phyloP scores from a whole-genome alignment of 2,329 filamentous ascomycete genomes.

The Diaporthe ilicicola region DNA sequence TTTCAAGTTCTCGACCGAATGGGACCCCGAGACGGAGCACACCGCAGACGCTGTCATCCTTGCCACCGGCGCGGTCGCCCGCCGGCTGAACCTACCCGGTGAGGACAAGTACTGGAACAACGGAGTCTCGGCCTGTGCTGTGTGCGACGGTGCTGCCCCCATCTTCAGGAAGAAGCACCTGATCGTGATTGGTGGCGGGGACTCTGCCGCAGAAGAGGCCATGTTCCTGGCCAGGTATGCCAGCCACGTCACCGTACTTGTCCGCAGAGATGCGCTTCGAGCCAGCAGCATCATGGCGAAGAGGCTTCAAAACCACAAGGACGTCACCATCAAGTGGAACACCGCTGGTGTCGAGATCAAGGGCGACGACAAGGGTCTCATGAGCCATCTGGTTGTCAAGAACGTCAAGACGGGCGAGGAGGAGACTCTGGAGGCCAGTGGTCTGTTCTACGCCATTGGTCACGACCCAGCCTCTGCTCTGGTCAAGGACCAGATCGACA shows the following conservation, averaged over 20 bases:
- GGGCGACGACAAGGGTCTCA: slow-evolving; percentile 85
- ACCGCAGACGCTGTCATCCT: slow-evolving; percentile 94
- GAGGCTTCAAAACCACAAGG: slow-evolving; percentile 81
- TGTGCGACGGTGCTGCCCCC: slow-evolving; percentile 95
- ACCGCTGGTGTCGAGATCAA: slow-evolving; percentile 82
- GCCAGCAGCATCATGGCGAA: slow-evolving; percentile 93
- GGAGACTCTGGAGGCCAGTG: slow-evolving; percentile 88
- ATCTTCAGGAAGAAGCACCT: slow-evolving; percentile 98
- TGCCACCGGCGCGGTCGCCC: slow-evolving; percentile 92
- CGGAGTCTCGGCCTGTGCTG: slow-evolving; percentile 94
- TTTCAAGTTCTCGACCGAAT: slow-evolving; percentile 95
- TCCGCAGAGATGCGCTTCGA: slow-evolving; percentile 85
- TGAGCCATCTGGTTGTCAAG: slow-evolving; percentile 87
- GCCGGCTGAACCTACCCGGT: slow-evolving; percentile 81
- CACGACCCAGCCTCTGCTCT: slow-evolving; percentile 93
- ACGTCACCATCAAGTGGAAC: slow-evolving; percentile 92
- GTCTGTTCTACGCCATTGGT: slow-evolving; percentile 96
- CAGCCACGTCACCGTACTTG: slow-evolving; percentile 91
- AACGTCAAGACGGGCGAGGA: slow-evolving; percentile 78
- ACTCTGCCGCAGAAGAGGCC: slow-evolving; percentile 96
- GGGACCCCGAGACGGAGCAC: slow-evolving; percentile 80
- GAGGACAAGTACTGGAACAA: slow-evolving; percentile 98
- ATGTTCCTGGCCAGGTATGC: slow-evolving; percentile 98
- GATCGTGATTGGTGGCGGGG: slow-evolving; percentile 94
- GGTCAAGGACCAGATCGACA: slow-evolving; percentile 89